phyloP scores from a whole-genome alignment of 495 filamentous ascomycete genomes.

The Xylaria acuta region DNA sequence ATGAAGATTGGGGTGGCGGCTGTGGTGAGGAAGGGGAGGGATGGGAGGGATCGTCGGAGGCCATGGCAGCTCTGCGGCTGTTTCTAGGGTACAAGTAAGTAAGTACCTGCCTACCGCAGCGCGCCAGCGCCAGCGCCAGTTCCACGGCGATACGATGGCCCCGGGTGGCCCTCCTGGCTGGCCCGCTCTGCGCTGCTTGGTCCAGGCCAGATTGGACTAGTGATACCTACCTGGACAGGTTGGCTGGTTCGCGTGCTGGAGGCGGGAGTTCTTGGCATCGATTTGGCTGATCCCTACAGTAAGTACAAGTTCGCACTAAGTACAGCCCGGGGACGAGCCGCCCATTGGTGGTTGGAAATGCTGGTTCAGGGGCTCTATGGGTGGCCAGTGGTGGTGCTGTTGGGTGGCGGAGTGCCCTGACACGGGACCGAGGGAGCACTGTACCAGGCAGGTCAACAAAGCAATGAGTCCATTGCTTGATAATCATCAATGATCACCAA shows the following conservation, averaged over 20 bases:
- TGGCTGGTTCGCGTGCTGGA: constrained; percentile 2
- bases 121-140: background rate
- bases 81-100: background rate
- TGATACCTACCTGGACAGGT: background rate
- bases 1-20: constrained; percentile 33
- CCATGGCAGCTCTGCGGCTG: constrained; percentile 28
- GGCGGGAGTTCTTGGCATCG: constrained; percentile 16
- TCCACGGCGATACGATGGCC: constrained; percentile 11
- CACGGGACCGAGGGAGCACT: background rate
- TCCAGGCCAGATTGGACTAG: background rate
- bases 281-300: background rate
- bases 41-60: constrained; percentile 27
- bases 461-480: constrained; percentile 21
- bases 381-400: background rate
- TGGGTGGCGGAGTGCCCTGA: constrained; percentile 3
- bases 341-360: constrained; percentile 10
- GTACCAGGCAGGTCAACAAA: constrained; percentile 5
- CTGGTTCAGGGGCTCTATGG: background rate
- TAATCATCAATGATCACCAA: constrained; percentile 25
- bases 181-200: constrained; percentile 4
- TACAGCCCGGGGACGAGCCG: background rate
- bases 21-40: constrained; percentile 29
- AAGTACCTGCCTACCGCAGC: background rate
- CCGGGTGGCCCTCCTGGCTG: background rate
- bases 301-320: background rate